These are phyloP conservation scores for Eurotiales sp. DNA, from an alignment of 2,329 filamentous ascomycete genomes.

Conservation along the genomic window DNA sequence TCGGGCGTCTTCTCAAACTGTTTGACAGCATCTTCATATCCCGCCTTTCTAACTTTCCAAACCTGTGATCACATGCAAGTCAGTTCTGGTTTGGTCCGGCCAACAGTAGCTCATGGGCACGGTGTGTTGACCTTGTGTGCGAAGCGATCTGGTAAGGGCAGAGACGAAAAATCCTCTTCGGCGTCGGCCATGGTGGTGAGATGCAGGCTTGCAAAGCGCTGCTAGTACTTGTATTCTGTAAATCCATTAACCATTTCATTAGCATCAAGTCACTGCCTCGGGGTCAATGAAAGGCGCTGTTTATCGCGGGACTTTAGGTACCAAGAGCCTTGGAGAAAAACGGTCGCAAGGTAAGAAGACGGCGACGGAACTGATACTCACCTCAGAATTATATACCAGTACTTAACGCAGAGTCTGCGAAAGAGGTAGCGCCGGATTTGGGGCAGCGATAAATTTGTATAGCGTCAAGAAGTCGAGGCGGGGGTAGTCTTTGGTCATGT, in stretches of 20 bases:
- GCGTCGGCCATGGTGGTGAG: constrained; percentile 37
- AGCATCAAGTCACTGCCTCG: neutral
- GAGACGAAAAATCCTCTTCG: constrained; percentile 42
- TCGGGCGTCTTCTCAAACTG: constrained; percentile 80
- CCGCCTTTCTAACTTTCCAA: constrained; percentile 96
- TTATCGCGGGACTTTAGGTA: too few species aligned
- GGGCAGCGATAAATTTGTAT: constrained; percentile 1
- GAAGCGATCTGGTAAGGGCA: constrained; percentile 41
- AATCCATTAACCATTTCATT: neutral
- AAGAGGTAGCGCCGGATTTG: neutral
- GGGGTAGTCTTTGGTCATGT: constrained; percentile 4
- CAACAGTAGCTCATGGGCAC: neutral
- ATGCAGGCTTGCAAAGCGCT: constrained; percentile 7
- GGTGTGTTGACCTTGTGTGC: constrained; percentile 37
- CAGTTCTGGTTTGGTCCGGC: too few species aligned
- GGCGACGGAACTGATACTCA: neutral
- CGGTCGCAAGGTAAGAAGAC: neutral
- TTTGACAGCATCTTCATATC: constrained; percentile 88
- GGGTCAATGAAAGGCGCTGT: too few species aligned
- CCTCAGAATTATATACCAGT: neutral
- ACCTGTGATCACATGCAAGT: constrained; percentile 48
- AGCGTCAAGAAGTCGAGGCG: constrained; percentile 7
- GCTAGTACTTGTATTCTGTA: constrained; percentile 5
- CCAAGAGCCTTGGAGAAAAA: too few species aligned
- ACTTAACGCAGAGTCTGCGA: neutral